Conservation (phyloP, 2,329 filamentous ascomycete species). For the Clathrospora elynae region DNA sequence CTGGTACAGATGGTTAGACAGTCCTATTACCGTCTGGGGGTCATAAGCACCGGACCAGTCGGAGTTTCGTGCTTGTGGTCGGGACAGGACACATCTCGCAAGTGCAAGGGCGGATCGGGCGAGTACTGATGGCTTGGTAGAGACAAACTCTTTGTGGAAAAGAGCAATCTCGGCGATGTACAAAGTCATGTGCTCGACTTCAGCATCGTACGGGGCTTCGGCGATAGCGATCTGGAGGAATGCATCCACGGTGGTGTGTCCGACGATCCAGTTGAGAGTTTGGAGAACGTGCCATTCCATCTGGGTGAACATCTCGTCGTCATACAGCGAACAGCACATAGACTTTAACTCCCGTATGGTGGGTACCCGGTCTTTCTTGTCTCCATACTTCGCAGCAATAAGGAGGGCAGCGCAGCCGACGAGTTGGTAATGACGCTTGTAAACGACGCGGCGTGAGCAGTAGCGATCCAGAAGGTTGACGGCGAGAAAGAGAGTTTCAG, state of each 20-base stretch:
- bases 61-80: constrained; percentile 73
- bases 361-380: constrained; percentile 98
- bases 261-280: constrained; percentile 94
- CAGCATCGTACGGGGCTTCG: constrained; percentile 74
- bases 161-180: constrained; percentile 95
- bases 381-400: constrained; percentile 97
- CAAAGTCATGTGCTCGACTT: constrained; percentile 91
- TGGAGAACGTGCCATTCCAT: constrained; percentile 99
- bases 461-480: constrained; percentile 97
- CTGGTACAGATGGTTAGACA: constrained; percentile 69
- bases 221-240: constrained; percentile 87
- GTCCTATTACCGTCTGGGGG: constrained; percentile 66
- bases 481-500: constrained; percentile 93
- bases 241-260: constrained; percentile 92
- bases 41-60: constrained; percentile 77
- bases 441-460: constrained; percentile 96
- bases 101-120: constrained; percentile 85
- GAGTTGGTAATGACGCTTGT: constrained; percentile 98
- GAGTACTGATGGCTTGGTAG: constrained; percentile 87
- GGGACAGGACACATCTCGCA: constrained; percentile 81
- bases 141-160: constrained; percentile 97
- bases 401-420: constrained; percentile 95
- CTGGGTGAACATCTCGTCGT: constrained; percentile 99
- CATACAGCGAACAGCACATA: constrained; percentile 98
- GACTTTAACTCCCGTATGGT: constrained; percentile 96